These are phyloP conservation scores for Sordariomycetes sp. DNA, from an alignment of 2,329 filamentous ascomycete genomes.

Conservation along the genomic window DNA sequence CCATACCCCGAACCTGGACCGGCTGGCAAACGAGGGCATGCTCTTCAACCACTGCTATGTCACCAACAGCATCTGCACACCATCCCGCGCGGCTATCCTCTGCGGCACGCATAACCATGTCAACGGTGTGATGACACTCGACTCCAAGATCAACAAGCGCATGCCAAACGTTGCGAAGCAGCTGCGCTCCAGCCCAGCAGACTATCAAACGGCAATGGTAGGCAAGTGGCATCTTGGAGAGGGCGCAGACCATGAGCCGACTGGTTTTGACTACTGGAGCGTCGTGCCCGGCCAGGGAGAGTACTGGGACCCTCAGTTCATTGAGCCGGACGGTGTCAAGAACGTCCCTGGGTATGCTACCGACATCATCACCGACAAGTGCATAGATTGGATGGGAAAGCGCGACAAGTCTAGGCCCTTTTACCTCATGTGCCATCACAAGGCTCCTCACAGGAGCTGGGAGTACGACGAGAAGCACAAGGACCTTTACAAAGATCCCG, in stretches of 20 bases:
- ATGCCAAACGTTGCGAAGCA: constrained; percentile 43
- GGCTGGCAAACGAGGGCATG: constrained; percentile 39
- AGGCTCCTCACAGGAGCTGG: constrained; percentile 44
- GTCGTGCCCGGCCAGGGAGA: constrained; percentile 41
- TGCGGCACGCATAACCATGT: constrained; percentile 43
- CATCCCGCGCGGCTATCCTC: constrained; percentile 38
- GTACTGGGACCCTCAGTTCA: constrained; percentile 41
- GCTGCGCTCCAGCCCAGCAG: constrained; percentile 30
- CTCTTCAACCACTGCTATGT: constrained; percentile 44
- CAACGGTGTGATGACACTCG: constrained; percentile 40
- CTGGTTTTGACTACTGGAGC: constrained; percentile 43
- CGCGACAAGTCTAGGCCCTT: constrained; percentile 30
- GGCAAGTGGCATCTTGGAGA: constrained; percentile 47
- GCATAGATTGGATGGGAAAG: constrained; percentile 27
- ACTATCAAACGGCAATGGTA: constrained; percentile 42
- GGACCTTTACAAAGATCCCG: constrained; percentile 33
- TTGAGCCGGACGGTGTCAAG: constrained; percentile 24
- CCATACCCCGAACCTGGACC: constrained; percentile 39
- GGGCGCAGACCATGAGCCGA: constrained; percentile 32
- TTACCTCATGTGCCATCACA: constrained; percentile 48
- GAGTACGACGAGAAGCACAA: constrained; percentile 40
- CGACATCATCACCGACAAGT: constrained; percentile 42
- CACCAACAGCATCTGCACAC: constrained; percentile 44
- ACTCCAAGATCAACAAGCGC: constrained; percentile 37
- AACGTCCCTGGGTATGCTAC: constrained; percentile 35